A percentile compares a stretch with the other conserved stretches of the same genome.
Conservation (phyloP, 306 rosid species). For the Quercus aquifolioides region DNA sequence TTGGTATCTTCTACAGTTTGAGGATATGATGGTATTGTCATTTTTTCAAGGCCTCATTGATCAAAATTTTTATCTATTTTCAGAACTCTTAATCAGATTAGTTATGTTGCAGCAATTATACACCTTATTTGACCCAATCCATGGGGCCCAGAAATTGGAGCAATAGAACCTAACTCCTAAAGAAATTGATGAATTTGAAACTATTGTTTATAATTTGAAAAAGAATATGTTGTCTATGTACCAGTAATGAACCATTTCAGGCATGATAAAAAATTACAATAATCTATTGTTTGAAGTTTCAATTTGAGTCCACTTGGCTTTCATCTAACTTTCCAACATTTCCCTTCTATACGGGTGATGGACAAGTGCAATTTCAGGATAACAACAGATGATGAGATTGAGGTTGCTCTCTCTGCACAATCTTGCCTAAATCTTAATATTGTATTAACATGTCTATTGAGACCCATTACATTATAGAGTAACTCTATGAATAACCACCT, state of each 20-base stretch:
- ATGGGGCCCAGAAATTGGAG: slow-evolving; percentile 72
- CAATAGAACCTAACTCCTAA: slow-evolving; percentile 54
- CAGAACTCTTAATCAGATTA: background rate
- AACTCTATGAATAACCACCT: too few relatives aligned
- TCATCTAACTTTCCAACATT: too few relatives aligned
- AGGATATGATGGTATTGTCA: slow-evolving; percentile 79
- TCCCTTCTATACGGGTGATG: slow-evolving; percentile 57
- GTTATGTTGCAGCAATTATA: slow-evolving; percentile 77
- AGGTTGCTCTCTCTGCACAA: slow-evolving; percentile 84
- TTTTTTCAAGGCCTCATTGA: slow-evolving; percentile 9
- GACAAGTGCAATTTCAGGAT: slow-evolving; percentile 91
- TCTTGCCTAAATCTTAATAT: slow-evolving; percentile 95
- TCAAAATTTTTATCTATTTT: background rate
- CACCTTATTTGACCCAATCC: slow-evolving; percentile 82
- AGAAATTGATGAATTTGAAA: slow-evolving; percentile 59
- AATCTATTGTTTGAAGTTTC: too few relatives aligned
- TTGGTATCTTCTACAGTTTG: slow-evolving; percentile 91
- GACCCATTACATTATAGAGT: background rate
- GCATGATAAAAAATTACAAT: too few relatives aligned
- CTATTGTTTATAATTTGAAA: too few relatives aligned
- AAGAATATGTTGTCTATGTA: too few relatives aligned
- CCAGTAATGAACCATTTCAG: too few relatives aligned
- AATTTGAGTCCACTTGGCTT: too few relatives aligned
- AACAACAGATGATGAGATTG: slow-evolving; percentile 72
- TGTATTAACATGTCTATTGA: background rate